These are phyloP conservation scores for Phlegmacium glaucopus DNA, from an alignment of 768 basidiomycete genomes.

Conservation along the genomic window DNA sequence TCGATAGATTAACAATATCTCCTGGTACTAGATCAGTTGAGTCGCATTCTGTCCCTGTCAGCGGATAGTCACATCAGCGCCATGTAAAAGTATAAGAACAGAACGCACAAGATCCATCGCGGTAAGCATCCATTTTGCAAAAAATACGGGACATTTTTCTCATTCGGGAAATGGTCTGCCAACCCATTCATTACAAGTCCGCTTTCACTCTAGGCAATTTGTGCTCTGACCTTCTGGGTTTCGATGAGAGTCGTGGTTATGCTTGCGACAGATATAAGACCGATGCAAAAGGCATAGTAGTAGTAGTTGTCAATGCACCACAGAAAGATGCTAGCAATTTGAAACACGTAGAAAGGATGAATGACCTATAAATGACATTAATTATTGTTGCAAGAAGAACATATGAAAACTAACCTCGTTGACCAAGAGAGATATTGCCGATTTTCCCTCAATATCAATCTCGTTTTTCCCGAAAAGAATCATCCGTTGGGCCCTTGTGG, in stretches of 20 bases:
- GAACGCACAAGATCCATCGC: constrained; percentile 68
- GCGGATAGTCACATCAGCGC: not conserved
- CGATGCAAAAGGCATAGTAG: constrained; percentile 97
- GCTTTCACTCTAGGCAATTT: not conserved
- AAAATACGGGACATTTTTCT: constrained; percentile 92
- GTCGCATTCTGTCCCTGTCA: constrained; percentile 63
- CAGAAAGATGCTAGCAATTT: constrained; percentile 89
- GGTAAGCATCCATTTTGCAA: constrained; percentile 69
- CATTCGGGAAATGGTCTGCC: constrained; percentile 88
- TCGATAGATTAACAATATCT: constrained; percentile 87
- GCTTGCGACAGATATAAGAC: constrained; percentile 82
- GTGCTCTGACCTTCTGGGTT: constrained; percentile 72
- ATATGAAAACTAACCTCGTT: constrained; percentile 64
- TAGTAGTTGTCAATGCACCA: constrained; percentile 97
- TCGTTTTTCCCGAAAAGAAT: constrained; percentile 80
- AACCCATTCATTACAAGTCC: constrained; percentile 2
- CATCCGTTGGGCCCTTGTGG: constrained; percentile 58
- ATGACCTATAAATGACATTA: constrained; percentile 52
- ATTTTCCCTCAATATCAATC: constrained; percentile 89
- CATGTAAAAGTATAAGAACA: not conserved
- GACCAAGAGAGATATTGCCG: constrained; percentile 69
- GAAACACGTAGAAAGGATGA: constrained; percentile 98
- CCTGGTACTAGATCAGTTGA: constrained; percentile 86
- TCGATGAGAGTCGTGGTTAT: constrained; percentile 86
- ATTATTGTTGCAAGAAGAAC: not conserved